A percentile compares a stretch with the other conserved stretches of the same genome.
Conservation (phyloP, 352 stramenopile genomes). For the Globisporangium takayamanum region DNA sequence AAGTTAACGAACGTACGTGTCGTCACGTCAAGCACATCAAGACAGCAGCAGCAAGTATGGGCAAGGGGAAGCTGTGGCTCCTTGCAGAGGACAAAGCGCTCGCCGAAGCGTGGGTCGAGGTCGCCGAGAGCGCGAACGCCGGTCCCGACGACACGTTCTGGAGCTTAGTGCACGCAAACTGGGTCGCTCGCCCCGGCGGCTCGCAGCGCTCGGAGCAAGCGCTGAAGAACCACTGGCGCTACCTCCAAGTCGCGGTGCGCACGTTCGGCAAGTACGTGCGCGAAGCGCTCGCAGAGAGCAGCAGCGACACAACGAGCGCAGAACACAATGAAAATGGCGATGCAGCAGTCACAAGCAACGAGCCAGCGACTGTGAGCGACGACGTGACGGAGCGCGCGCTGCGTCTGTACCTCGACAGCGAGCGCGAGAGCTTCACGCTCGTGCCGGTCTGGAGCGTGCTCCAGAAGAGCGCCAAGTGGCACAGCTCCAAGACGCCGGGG, state of each 20-base stretch:
- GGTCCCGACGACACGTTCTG: conserved; percentile 14
- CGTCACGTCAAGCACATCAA: neutral
- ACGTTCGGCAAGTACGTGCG: conserved; percentile 11
- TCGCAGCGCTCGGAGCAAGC: conserved; percentile 15
- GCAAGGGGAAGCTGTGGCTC: conserved; percentile 15
- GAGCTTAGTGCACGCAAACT: conserved; percentile 11
- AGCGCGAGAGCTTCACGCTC: conserved; percentile 4
- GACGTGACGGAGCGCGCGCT: neutral
- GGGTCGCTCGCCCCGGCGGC: neutral
- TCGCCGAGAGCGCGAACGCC: conserved; percentile 5
- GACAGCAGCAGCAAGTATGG: conserved; percentile 6
- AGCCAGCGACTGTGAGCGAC: neutral
- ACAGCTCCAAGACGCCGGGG: conserved; percentile 4
- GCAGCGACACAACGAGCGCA: neutral
- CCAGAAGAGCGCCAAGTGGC: conserved; percentile 6
- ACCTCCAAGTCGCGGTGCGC: conserved; percentile 11
- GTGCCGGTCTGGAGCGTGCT: conserved; percentile 2
- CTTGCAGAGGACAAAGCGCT: conserved; percentile 13
- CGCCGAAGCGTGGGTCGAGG: conserved; percentile 12
- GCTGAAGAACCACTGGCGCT: conserved; percentile 16
- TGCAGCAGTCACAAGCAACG: neutral
- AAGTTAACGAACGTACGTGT: too few species aligned
- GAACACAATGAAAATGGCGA: neutral
- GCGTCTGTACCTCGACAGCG: conserved; percentile 1
- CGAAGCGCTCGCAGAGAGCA: neutral